Evolutionary conservation across 192 early-diverging fungal genomes (phyloP).

Genomic region (Gonapodya sp.): DNA sequence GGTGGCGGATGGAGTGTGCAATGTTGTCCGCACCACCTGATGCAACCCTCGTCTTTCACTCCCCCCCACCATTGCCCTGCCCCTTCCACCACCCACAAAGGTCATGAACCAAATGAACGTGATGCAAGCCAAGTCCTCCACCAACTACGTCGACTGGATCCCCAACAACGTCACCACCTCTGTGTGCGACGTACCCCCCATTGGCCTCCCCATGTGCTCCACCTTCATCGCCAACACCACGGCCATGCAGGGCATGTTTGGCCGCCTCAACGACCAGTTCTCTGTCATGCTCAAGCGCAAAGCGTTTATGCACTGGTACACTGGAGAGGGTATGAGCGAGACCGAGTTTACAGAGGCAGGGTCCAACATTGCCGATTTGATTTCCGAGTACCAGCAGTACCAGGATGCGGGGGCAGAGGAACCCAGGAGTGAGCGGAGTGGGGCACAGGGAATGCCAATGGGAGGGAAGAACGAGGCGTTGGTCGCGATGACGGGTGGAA

Average conservation of each 20-base stretch:
- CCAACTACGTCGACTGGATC: conserved; percentile 10
- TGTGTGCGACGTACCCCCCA: not conserved
- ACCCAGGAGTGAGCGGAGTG: not conserved
- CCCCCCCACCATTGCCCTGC: too few species aligned
- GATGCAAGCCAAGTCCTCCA: not conserved
- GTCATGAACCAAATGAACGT: not conserved
- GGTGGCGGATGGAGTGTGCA: too few species aligned
- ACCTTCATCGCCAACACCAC: conserved; percentile 12
- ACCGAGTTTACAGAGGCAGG: conserved; percentile 65
- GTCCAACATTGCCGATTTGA: conserved; percentile 11
- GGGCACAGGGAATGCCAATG: not conserved
- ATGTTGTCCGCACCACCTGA: too few species aligned
- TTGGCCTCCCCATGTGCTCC: not conserved
- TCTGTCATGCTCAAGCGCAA: conserved; percentile 8
- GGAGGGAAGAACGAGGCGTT: not conserved
- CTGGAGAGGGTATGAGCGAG: conserved; percentile 80
- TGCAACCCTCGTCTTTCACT: too few species aligned
- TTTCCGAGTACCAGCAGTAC: conserved; percentile 19
- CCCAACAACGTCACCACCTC: conserved; percentile 10
- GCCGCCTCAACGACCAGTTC: not conserved
- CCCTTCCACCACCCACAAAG: not conserved
- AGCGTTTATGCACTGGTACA: conserved; percentile 58
- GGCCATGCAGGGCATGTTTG: conserved; percentile 10
- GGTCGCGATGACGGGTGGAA: not conserved
- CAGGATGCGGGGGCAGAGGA: not conserved